Evolutionary conservation across 164 flowering plant species (phyloP).

Genomic region (Chimonanthus salicifolius): DNA sequence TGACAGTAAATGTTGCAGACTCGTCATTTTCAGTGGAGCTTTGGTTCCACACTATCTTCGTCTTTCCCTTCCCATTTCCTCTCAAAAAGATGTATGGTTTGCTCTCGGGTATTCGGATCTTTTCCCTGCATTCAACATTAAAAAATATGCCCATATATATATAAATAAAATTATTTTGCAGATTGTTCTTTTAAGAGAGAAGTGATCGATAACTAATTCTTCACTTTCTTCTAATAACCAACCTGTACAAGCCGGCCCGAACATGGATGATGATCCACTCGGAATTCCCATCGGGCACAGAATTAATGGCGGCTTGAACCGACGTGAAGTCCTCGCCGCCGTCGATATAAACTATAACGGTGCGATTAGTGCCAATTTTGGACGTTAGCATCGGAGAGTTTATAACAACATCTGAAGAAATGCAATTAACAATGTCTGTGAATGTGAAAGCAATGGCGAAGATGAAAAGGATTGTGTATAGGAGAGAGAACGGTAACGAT

Average conservation of each 20-base stretch:
- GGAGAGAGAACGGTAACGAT: not conserved
- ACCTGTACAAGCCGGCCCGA: constrained; percentile 76
- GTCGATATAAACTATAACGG: constrained; percentile 56
- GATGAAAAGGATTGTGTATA: not conserved
- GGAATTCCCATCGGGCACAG: constrained; percentile 60
- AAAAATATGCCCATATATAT: too few relatives aligned
- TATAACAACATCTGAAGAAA: constrained; percentile 20
- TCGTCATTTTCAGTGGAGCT: constrained; percentile 43
- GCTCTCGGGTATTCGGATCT: constrained; percentile 52
- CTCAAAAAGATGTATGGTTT: constrained; percentile 84
- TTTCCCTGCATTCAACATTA: constrained; percentile 40
- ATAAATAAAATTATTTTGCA: too few relatives aligned
- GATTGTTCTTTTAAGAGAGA: too few relatives aligned
- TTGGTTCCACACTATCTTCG: constrained; percentile 46
- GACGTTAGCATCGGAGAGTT: constrained; percentile 57
- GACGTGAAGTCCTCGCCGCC: constrained; percentile 76
- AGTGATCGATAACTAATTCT: not conserved
- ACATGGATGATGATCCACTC: constrained; percentile 79
- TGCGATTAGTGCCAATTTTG: constrained; percentile 50
- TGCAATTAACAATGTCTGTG: constrained; percentile 6
- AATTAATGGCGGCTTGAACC: constrained; percentile 70
- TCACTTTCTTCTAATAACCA: too few relatives aligned
- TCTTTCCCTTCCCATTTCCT: constrained; percentile 81
- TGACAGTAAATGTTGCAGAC: constrained; percentile 70
- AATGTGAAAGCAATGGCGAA: not conserved